A percentile compares a stretch with the other conserved stretches of the same genome.
Conservation (phyloP, 208 protist genomes). For the Wallacemonas sp. region DNA sequence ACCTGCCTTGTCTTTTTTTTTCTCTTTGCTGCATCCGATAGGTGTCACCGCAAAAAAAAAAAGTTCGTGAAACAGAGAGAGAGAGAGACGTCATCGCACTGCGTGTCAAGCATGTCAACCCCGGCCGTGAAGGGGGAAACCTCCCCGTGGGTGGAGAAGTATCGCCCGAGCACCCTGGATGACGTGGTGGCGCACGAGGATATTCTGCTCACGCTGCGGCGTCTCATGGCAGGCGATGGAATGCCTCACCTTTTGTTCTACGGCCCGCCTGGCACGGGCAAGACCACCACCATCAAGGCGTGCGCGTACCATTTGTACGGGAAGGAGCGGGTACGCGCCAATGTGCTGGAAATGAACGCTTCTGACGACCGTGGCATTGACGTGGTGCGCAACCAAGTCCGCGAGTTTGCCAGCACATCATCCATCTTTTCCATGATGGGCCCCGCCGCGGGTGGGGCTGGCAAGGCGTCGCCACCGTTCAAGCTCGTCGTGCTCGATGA, state of each 20-base stretch:
- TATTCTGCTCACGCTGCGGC: slow-evolving; percentile 88
- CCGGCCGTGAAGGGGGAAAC: neutral
- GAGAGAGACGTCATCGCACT: neutral
- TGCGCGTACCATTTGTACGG: slow-evolving; percentile 94
- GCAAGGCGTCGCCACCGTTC: slow-evolving; percentile 39
- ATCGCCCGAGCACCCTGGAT: slow-evolving; percentile 87
- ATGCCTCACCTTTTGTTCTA: slow-evolving; percentile 99
- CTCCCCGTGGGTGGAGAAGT: slow-evolving; percentile 96
- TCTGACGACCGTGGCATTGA: slow-evolving; percentile 99
- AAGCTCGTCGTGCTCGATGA: slow-evolving; percentile 99
- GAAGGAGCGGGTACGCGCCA: slow-evolving; percentile 78
- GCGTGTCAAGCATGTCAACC: neutral
- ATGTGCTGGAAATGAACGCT: slow-evolving; percentile 98
- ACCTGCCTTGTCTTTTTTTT: no score
- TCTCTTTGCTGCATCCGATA: no score
- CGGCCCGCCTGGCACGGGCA: slow-evolving; percentile 95
- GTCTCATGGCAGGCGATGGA: slow-evolving; percentile 90
- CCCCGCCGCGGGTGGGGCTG: neutral
- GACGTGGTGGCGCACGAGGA: slow-evolving; percentile 94
- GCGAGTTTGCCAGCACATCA: slow-evolving; percentile 97
- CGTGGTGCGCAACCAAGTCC: slow-evolving; percentile 98
- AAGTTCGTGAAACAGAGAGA: neutral
- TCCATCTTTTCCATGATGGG: slow-evolving; percentile 91
- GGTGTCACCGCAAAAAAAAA: no score
- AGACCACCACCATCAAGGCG: slow-evolving; percentile 90